phyloP scores from a whole-genome alignment of 305 asterid species.

The Caryopteris hybrid region DNA sequence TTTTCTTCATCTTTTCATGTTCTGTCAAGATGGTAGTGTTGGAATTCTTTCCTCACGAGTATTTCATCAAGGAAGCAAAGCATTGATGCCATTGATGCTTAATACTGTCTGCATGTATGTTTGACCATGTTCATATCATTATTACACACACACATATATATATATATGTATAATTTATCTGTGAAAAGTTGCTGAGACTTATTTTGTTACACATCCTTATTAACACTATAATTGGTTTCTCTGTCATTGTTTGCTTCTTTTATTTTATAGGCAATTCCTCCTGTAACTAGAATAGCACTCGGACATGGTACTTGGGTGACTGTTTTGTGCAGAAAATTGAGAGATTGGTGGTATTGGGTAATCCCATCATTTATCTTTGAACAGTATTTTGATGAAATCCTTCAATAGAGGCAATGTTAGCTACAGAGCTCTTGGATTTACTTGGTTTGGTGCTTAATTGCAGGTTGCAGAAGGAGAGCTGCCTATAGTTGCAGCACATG shows the following conservation, averaged over 20 bases:
- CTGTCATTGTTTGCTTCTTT: background rate
- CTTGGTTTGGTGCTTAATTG: conserved; percentile 21
- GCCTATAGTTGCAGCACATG: conserved; percentile 96
- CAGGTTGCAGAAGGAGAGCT: conserved; percentile 99
- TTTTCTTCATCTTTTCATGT: background rate
- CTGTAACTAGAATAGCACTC: conserved; percentile 89
- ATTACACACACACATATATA: too few species aligned
- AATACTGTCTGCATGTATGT: background rate
- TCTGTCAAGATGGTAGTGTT: background rate
- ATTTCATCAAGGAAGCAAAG: background rate
- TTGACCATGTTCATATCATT: background rate
- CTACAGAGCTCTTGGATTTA: conserved; percentile 12
- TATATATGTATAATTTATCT: too few species aligned
- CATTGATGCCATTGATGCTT: background rate
- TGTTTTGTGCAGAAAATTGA: conserved; percentile 83
- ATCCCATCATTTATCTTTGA: conserved; percentile 19
- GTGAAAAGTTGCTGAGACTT: background rate
- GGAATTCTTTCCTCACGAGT: background rate
- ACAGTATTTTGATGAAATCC: background rate
- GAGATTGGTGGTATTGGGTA: conserved; percentile 99
- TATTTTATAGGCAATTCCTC: conserved; percentile 83
- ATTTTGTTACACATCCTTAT: background rate
- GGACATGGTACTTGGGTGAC: conserved; percentile 90
- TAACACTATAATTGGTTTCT: background rate
- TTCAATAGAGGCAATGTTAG: conserved; percentile 8